These are phyloP conservation scores for Fusarium acutatum DNA, from an alignment of 2,329 filamentous ascomycete species.

Conservation along the genomic window DNA sequence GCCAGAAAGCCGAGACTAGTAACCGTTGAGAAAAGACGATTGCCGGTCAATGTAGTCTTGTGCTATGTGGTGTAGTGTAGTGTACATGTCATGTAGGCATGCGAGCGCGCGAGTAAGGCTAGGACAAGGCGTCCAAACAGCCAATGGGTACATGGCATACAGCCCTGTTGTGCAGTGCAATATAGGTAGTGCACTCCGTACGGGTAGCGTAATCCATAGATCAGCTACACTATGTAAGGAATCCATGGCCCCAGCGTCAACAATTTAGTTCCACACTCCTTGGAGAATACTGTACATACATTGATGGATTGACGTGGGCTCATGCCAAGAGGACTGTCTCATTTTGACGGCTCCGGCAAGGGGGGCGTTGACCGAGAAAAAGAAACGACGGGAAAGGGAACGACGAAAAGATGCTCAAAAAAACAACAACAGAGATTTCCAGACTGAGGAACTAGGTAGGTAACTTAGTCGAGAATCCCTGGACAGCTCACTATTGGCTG, in stretches of 20 bases:
- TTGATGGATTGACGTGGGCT: constrained; percentile 38
- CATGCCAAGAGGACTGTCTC: constrained; percentile 40
- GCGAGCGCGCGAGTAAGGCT: constrained; percentile 24
- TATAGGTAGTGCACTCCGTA: background rate
- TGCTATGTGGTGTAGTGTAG: constrained; percentile 1
- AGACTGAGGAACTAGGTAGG: background rate
- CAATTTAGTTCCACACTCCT: constrained; percentile 12
- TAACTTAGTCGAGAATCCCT: constrained; percentile 1
- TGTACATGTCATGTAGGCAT: constrained; percentile 13
- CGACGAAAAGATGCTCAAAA: background rate
- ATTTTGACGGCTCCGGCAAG: constrained; percentile 33
- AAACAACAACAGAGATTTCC: background rate
- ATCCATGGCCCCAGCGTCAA: background rate
- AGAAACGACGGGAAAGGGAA: background rate
- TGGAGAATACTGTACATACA: background rate
- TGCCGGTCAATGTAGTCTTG: constrained; percentile 17
- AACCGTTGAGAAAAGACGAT: constrained; percentile 27
- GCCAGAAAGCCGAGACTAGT: constrained; percentile 28
- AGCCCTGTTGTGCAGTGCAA: constrained; percentile 4
- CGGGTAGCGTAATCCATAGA: background rate
- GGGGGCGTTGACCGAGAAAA: constrained; percentile 18
- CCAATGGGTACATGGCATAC: constrained; percentile 1
- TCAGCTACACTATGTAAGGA: background rate
- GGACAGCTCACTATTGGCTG: constrained; percentile 3
- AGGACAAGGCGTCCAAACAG: constrained; percentile 27